These are phyloP conservation scores for Myrmaecium sp. DNA, from an alignment of 2,329 filamentous ascomycete species.

Conservation along the genomic window DNA sequence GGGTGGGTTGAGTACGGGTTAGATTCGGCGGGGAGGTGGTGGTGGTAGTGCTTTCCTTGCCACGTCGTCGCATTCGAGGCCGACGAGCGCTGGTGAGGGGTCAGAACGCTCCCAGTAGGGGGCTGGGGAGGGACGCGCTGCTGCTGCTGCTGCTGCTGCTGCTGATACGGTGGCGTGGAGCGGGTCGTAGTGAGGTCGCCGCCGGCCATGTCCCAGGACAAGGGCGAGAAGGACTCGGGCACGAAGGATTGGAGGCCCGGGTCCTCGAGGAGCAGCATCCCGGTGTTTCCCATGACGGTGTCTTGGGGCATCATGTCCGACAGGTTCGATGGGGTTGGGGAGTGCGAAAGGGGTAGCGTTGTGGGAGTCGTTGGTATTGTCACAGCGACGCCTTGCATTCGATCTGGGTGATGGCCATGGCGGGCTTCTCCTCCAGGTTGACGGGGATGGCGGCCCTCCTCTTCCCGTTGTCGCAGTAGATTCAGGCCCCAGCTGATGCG, in stretches of 20 bases:
- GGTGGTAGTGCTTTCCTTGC: no score
- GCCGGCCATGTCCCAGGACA: conserved; percentile 13
- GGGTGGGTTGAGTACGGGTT: no score
- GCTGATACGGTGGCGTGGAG: background rate
- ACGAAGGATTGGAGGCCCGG: conserved; percentile 23
- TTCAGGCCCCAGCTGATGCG: conserved; percentile 18
- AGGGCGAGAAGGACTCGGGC: conserved; percentile 16
- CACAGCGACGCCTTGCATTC: no score
- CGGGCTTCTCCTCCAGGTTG: no score
- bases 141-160: background rate
- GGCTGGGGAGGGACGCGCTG: background rate
- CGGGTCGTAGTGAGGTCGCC: conserved; percentile 2
- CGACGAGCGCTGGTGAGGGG: no score
- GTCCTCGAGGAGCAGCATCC: conserved; percentile 32
- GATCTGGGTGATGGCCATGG: no score
- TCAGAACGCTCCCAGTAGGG: no score
- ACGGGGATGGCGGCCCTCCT: no score
- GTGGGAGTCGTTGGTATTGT: no score
- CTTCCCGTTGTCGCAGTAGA: no score
- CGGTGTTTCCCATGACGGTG: conserved; percentile 29
- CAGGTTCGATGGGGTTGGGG: background rate
- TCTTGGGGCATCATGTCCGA: conserved; percentile 11
- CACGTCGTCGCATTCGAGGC: no score
- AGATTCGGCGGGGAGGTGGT: no score
- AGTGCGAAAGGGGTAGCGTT: background rate